These are phyloP conservation scores for Oryza rufipogon DNA, from an alignment of 176 grass and related monocot species.

Conservation along the genomic window DNA sequence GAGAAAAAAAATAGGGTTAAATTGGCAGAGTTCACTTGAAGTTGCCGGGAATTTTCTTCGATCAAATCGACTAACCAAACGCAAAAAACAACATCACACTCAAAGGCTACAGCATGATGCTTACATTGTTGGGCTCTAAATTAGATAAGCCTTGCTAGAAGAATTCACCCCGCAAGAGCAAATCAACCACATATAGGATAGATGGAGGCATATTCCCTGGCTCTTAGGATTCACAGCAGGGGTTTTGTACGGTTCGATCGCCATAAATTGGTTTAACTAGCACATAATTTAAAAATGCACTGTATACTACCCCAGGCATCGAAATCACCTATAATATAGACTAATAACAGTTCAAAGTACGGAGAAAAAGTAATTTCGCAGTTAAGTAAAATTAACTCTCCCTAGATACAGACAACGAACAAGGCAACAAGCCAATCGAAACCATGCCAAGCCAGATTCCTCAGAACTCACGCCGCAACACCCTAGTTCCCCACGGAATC, in stretches of 20 bases:
- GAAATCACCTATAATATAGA: constrained; percentile 3
- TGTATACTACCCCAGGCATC: neutral
- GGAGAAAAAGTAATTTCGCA: constrained; percentile 1
- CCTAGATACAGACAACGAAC: neutral
- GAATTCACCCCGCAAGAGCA: neutral
- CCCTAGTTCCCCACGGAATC: neutral
- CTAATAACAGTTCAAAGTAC: neutral
- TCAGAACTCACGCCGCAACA: neutral
- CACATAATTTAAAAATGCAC: constrained; percentile 21
- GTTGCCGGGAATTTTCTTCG: constrained; percentile 36
- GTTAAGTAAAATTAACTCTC: constrained; percentile 7
- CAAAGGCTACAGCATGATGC: neutral
- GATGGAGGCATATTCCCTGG: neutral
- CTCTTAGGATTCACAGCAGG: neutral
- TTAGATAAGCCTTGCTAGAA: neutral
- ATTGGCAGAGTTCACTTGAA: constrained; percentile 35
- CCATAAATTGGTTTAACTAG: neutral
- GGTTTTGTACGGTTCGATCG: neutral
- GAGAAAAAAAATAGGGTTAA: neutral
- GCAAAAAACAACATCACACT: neutral
- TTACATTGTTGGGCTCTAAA: neutral
- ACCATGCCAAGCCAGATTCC: neutral
- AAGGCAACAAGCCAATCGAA: neutral
- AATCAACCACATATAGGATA: neutral
- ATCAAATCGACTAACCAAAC: neutral